These are phyloP conservation scores for Penicillium nordicum DNA, from an alignment of 2,329 filamentous ascomycete species.

Conservation along the genomic window DNA sequence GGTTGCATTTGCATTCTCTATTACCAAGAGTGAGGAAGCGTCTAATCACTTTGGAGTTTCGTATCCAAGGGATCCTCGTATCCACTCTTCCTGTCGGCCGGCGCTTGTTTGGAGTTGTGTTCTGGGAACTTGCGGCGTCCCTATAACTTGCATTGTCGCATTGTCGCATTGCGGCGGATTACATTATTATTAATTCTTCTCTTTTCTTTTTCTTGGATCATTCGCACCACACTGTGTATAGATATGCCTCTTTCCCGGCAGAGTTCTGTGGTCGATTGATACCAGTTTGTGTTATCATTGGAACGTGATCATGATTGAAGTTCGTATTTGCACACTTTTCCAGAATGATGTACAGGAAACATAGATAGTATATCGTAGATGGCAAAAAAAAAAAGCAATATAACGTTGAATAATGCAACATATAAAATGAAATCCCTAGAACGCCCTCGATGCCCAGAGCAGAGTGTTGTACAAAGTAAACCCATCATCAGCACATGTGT, in stretches of 20 bases:
- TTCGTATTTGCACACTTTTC: conserved; percentile 5
- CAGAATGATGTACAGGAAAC: conserved; percentile 9
- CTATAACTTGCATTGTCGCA: conserved; percentile 14
- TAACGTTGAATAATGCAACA: background rate
- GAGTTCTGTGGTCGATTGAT: conserved; percentile 13
- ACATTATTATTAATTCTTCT: conserved; percentile 10
- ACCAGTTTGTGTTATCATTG: conserved; percentile 8
- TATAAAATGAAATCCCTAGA: conserved; percentile 15
- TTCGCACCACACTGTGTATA: background rate
- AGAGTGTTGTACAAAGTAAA: conserved; percentile 34
- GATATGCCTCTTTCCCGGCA: background rate
- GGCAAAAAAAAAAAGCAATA: conserved; percentile 5
- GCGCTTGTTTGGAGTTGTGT: conserved; percentile 29
- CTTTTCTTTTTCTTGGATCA: conserved; percentile 1
- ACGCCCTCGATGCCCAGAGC: conserved; percentile 33
- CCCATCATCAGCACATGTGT: conserved; percentile 18
- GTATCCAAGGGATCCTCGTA: conserved; percentile 7
- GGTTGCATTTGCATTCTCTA: conserved; percentile 5
- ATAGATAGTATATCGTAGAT: conserved; percentile 6
- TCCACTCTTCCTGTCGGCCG: conserved; percentile 17
- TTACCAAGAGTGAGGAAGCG: background rate
- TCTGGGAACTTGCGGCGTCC: conserved; percentile 4
- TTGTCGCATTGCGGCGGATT: conserved; percentile 7
- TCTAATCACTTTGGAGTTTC: background rate
- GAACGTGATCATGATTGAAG: conserved; percentile 7